Conservation (phyloP, 495 filamentous ascomycete species). For the Podospora pseudoanserina region DNA sequence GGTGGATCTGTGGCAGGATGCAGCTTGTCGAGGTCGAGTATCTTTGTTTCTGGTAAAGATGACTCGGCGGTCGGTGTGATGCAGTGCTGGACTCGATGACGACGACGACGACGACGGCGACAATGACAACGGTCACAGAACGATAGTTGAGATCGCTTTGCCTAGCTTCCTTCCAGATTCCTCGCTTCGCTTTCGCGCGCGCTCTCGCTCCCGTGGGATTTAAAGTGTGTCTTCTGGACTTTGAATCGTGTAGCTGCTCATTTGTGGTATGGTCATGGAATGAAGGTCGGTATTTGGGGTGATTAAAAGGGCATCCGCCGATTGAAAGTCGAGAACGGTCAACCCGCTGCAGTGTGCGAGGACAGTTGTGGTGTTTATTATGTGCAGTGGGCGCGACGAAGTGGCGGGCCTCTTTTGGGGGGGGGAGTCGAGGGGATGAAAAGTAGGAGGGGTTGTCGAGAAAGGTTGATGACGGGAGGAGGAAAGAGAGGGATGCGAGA, state of each 20-base stretch:
- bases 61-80: constrained; percentile 19
- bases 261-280: constrained; percentile 58
- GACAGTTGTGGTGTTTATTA: constrained; percentile 17
- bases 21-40: constrained; percentile 20
- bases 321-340: constrained; percentile 18
- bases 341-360: constrained; percentile 30
- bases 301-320: constrained; percentile 27
- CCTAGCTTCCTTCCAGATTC: constrained; percentile 29
- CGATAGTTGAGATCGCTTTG: constrained; percentile 48
- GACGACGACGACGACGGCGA: constrained; percentile 34
- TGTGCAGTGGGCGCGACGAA: not conserved
- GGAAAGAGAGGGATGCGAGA: constrained; percentile 28
- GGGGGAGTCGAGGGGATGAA: constrained; percentile 15
- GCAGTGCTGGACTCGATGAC: not conserved
- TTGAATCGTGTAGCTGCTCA: constrained; percentile 49
- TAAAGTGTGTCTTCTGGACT: constrained; percentile 58
- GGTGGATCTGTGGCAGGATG: constrained; percentile 17
- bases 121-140: constrained; percentile 40
- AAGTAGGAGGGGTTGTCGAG: constrained; percentile 35
- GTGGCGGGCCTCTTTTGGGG: no score
- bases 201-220: constrained; percentile 54
- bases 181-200: constrained; percentile 43
- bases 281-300: constrained; percentile 18
- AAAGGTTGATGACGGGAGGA: constrained; percentile 24
- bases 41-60: not conserved